Evolutionary conservation across 2,329 filamentous ascomycete genomes (phyloP), one percentile per base, ranked within the genome.

Genomic region (Colletotrichum orbiculare): DNA sequence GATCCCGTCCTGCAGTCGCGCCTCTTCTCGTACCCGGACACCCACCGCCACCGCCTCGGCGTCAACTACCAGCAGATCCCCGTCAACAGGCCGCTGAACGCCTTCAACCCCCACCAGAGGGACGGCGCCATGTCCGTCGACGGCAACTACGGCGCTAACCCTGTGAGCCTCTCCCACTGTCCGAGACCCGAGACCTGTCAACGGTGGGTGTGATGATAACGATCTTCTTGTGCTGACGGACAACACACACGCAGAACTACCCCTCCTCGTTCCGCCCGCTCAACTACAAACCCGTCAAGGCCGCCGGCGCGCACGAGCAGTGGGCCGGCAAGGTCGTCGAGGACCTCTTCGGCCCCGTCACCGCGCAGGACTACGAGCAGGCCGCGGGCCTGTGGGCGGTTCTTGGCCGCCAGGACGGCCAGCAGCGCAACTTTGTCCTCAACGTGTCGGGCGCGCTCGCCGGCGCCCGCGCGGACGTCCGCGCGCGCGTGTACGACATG

Each of bases 61-160:
- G 81, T 81, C 54, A 90, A 90, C 78, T 89, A 88, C 75, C 84
- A 88, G 69, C 86, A 89, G 72, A 84, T 90, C 58, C 87, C 87
- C 25, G 84, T 87, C 70, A 90, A 89, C 77, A 80, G 80, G 56
- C 83, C 86, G 0, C 81, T 79, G 76, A 80, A 72, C 78, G 80
- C 80, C 77, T 83, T 86, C 82, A 83, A 90, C 70, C 91, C 91
- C 68, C 91, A 88, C 82, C 90, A 93, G 75, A 87, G 91, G 67
- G 91, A 93, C 72, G 91, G 91, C 13, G 73, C 75, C 64, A 93
- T 93, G 89, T 85, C 88, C 62, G 81, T 87, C 73, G 91, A 93
- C 77, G 81, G 80, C 60, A 89, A 89, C 78, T 87, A 88, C 70
- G 87, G 86, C 55, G 79, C 80, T 33, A 84, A 88, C 72, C 85